These are phyloP conservation scores for Yamadazyma blattariae DNA, from an alignment of 1,139 yeast species.

Conservation along the genomic window DNA sequence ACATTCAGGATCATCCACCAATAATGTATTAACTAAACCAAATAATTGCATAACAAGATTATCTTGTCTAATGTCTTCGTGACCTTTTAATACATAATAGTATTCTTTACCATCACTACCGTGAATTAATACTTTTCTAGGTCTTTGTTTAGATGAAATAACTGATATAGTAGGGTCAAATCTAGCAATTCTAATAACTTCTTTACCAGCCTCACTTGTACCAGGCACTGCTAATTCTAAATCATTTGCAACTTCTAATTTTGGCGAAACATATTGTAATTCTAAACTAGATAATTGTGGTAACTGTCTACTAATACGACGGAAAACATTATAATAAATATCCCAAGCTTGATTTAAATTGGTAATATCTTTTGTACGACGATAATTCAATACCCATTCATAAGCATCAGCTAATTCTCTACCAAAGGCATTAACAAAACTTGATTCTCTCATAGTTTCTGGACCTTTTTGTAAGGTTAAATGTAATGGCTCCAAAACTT, in stretches of 20 bases:
- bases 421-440: constrained; percentile 92
- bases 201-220: constrained; percentile 82
- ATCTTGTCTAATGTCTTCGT: constrained; percentile 97
- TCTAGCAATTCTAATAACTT: constrained; percentile 64
- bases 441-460: constrained; percentile 87
- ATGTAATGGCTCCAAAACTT: constrained; percentile 86
- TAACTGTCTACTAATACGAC: constrained; percentile 83
- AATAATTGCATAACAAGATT: constrained; percentile 96
- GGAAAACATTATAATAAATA: constrained; percentile 87
- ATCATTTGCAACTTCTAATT: constrained; percentile 72
- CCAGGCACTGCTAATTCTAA: constrained; percentile 93
- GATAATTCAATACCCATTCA: constrained; percentile 87
- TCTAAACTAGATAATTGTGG: constrained; percentile 87
- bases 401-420: constrained; percentile 90
- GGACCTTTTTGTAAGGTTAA: constrained; percentile 82
- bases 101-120: constrained; percentile 95
- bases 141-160: constrained; percentile 95
- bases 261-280: constrained; percentile 90
- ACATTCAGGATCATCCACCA: constrained; percentile 90
- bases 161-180: constrained; percentile 85
- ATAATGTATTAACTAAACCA: constrained; percentile 88
- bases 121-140: constrained; percentile 71
- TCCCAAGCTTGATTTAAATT: constrained; percentile 98
- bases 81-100: constrained; percentile 82
- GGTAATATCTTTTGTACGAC: constrained; percentile 80